Percentiles rank a stretch among this genome's conserved stretches.
Conservation (phyloP, 768 basidiomycete genomes). For the Mrakia gelida region DNA sequence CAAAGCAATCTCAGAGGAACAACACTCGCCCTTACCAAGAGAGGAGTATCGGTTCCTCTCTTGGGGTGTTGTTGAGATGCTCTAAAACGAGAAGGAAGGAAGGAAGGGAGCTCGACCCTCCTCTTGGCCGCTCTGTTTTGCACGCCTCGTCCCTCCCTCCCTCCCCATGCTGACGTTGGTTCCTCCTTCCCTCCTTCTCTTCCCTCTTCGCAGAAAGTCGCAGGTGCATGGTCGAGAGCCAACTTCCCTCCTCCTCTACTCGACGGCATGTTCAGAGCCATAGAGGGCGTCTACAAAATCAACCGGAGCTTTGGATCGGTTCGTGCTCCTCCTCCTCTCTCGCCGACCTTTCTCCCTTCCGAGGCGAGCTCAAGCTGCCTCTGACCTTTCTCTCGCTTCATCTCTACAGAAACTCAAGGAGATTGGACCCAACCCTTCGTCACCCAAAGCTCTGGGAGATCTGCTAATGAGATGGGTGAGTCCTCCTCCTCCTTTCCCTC, state of each 20-base stretch:
- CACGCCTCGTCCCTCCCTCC: background rate
- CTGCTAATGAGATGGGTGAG: conserved; percentile 95
- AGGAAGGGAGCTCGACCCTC: background rate
- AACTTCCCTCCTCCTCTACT: conserved; percentile 90
- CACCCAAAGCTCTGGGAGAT: conserved; percentile 90
- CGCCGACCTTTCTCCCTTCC: background rate
- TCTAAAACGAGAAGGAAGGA: background rate
- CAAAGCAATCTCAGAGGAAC: too few species aligned
- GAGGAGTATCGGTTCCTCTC: too few species aligned
- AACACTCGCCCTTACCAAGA: too few species aligned
- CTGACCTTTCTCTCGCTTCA: background rate
- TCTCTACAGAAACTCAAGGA: conserved; percentile 71
- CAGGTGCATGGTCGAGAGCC: conserved; percentile 92
- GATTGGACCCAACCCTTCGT: conserved; percentile 85
- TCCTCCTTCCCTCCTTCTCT: background rate
- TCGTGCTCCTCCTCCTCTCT: conserved; percentile 37
- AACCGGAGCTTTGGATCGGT: conserved; percentile 77
- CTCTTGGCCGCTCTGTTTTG: conserved; percentile 6
- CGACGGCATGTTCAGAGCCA: conserved; percentile 88
- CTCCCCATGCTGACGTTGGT: background rate
- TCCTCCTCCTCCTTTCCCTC: conserved; percentile 34
- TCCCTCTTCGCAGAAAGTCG: conserved; percentile 66
- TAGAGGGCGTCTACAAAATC: conserved; percentile 88
- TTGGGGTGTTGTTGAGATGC: background rate
- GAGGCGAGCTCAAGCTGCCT: background rate